Evolutionary conservation across 2,329 filamentous ascomycete genomes (phyloP), one percentile per base, ranked within the genome.

Genomic region (Neonectria coccinea): DNA sequence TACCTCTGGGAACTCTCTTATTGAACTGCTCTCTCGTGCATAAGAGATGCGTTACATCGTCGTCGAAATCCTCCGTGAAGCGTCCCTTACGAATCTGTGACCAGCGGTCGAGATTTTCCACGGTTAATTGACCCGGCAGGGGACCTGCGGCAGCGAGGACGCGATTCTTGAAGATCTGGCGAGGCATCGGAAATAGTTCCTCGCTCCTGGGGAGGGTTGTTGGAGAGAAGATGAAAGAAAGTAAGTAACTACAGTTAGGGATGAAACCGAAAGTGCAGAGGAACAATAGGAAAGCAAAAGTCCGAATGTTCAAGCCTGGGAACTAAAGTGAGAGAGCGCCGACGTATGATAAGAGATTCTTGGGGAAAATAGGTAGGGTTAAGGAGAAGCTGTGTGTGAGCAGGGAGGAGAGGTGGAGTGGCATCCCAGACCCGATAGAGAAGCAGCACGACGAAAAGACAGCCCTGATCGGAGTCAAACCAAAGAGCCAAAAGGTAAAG

Each of bases 31-130:
- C 83, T 54, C 85, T 81, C 0, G 87, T 88, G 58, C 88, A 87
- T 22, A 97, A 83, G 0, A 97, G 80, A 77, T 97, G 93, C 0
- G 93, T 97, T 10, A 91, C 87, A 0, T 80, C 72, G 0, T 82
- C 75, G 27, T 82, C 82, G 18, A 93, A 78, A 0, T 82, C 79
- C 1, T 80, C 75, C 0, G 80, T 78, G 74, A 89, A 91, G 1
- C 62, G 76, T 1, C 91, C 93, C 7, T 87, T 88, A 62, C 91
- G 87, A 4, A 81, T 74, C 4, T 81, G 80, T 10, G 92, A 84
- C 92, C 92, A 97, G 42, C 81, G 80, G 39, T 83, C 83, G 39
- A 96, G 83, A 45, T 91, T 86, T 1, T 85, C 81, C 2, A 83
- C 78, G 1, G 80, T 82, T 65, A 81, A 80, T 16, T 80, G 76